These are phyloP conservation scores for Fusarium mexicanum DNA, from an alignment of 2,329 filamentous ascomycete species.

Conservation along the genomic window DNA sequence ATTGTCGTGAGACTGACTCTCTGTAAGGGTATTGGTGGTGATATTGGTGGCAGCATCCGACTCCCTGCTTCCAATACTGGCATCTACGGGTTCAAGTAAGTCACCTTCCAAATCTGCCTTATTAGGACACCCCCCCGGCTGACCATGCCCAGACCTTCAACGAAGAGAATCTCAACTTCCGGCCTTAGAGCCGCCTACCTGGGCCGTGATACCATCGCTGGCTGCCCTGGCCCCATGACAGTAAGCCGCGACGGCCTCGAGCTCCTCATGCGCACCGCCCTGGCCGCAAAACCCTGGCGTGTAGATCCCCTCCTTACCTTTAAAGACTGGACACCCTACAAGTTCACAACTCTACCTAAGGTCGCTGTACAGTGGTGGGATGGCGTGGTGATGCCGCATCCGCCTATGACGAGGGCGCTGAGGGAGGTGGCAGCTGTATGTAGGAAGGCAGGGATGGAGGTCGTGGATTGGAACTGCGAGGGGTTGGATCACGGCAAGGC, in stretches of 20 bases:
- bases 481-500: slow-evolving; percentile 61
- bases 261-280: slow-evolving; percentile 48
- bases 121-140: slow-evolving; percentile 39
- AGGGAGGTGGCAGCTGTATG: slow-evolving; percentile 62
- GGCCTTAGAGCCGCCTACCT: slow-evolving; percentile 35
- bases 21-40: slow-evolving; percentile 50
- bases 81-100: slow-evolving; percentile 49
- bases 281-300: slow-evolving; percentile 47
- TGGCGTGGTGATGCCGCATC: slow-evolving; percentile 67
- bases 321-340: slow-evolving; percentile 49
- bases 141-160: neutral
- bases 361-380: slow-evolving; percentile 69
- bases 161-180: neutral
- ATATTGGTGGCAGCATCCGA: slow-evolving; percentile 54
- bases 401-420: slow-evolving; percentile 66
- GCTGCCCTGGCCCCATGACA: slow-evolving; percentile 45
- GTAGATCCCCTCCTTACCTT: slow-evolving; percentile 46
- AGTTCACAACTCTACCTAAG: slow-evolving; percentile 57
- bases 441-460: slow-evolving; percentile 59
- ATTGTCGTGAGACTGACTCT: neutral
- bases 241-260: slow-evolving; percentile 49
- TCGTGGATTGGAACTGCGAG: slow-evolving; percentile 63
- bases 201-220: neutral
- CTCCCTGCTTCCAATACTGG: slow-evolving; percentile 50
- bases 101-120: accelerated